These are phyloP conservation scores for Rhododendron griersonianum DNA, from an alignment of 148 eudicot species.

Conservation along the genomic window DNA sequence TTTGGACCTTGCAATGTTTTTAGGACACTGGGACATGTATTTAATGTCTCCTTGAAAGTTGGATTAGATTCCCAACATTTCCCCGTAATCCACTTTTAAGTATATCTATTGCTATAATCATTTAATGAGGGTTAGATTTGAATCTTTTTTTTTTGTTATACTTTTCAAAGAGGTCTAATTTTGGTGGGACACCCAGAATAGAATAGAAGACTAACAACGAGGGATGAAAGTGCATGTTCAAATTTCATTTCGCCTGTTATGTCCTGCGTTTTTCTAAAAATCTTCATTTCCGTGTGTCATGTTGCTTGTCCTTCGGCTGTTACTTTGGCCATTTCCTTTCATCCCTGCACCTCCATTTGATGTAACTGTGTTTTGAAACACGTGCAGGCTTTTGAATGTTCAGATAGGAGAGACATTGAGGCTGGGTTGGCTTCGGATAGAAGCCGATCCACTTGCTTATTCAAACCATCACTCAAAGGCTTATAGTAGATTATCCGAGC, in stretches of 20 bases:
- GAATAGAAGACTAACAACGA: neutral
- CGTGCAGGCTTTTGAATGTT: constrained; percentile 65
- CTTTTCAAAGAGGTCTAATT: neutral
- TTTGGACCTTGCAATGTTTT: neutral
- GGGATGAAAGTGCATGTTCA: neutral
- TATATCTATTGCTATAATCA: neutral
- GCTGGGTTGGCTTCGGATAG: constrained; percentile 84
- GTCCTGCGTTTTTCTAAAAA: neutral
- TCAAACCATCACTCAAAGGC: constrained; percentile 64
- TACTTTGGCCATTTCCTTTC: neutral
- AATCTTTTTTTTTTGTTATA: neutral
- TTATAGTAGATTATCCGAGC: constrained; percentile 59
- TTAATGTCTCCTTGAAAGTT: neutral
- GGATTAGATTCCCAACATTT: neutral
- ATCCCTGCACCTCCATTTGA: neutral
- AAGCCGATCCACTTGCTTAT: constrained; percentile 76
- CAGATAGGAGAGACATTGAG: constrained; percentile 86
- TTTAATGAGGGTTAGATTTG: neutral
- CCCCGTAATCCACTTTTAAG: neutral
- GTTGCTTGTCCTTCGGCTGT: neutral
- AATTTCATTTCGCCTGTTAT: neutral
- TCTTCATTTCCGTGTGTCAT: neutral
- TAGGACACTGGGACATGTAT: neutral
- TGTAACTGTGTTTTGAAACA: constrained; percentile 1
- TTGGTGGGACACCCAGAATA: neutral